phyloP scores from a whole-genome alignment of 2,329 filamentous ascomycete genomes.

The Cladosporium cucumerinum region DNA sequence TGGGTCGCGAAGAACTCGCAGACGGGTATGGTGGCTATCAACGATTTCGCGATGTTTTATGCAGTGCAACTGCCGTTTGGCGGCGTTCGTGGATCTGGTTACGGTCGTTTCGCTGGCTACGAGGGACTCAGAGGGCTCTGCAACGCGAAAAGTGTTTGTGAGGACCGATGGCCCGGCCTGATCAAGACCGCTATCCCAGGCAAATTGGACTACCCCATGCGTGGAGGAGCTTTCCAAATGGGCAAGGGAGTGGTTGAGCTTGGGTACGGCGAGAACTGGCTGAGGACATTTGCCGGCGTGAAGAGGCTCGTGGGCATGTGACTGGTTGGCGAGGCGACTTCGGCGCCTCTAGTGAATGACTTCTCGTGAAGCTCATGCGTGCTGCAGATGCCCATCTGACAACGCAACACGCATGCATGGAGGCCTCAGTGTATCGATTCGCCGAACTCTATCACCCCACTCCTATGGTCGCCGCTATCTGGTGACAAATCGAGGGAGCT shows the following conservation, averaged over 20 bases:
- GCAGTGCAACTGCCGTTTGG: constrained; percentile 94
- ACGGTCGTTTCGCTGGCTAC: constrained; percentile 86
- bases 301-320: constrained; percentile 34
- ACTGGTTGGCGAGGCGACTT: background rate
- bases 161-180: constrained; percentile 61
- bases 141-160: constrained; percentile 82
- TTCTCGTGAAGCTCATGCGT: background rate
- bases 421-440: constrained; percentile 7
- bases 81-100: constrained; percentile 80
- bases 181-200: constrained; percentile 74
- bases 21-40: constrained; percentile 88
- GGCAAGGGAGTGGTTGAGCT: constrained; percentile 47
- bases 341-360: background rate
- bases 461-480: background rate
- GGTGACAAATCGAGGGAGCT: background rate
- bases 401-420: constrained; percentile 9
- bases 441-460: constrained; percentile 10
- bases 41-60: constrained; percentile 93
- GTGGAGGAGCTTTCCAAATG: constrained; percentile 39
- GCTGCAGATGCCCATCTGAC: constrained; percentile 6
- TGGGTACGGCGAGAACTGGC: constrained; percentile 44
- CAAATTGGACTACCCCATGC: constrained; percentile 77
- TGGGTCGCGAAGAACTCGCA: constrained; percentile 66
- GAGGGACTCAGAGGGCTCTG: constrained; percentile 83
- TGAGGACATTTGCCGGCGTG: constrained; percentile 40